A percentile compares a stretch with the other conserved stretches of the same genome.
phyloP scores from a whole-genome alignment of 1,139 yeast genomes.

The Candida tetrigidarum region DNA sequence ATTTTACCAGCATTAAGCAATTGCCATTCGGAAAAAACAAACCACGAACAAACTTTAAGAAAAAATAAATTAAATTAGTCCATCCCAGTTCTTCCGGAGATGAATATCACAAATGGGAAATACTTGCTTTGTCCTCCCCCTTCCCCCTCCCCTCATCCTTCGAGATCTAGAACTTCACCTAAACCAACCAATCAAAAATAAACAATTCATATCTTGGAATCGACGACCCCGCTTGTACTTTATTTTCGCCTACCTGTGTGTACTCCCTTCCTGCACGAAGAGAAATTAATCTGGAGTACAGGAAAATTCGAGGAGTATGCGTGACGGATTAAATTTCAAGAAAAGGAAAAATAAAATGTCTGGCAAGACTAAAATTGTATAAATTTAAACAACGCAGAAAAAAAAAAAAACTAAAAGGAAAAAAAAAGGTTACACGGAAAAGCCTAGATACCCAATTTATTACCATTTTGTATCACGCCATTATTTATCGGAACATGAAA shows the following conservation, averaged over 20 bases:
- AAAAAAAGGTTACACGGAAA: not conserved
- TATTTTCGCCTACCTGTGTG: no score
- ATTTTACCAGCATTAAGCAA: not conserved
- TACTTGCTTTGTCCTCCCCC: not conserved
- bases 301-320: not conserved
- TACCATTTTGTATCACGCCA: not conserved
- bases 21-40: not conserved
- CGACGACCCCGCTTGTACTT: no score
- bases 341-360: not conserved
- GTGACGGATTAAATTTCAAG: not conserved
- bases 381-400: not conserved
- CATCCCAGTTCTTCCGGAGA: not conserved
- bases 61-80: not conserved
- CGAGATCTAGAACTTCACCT: no score
- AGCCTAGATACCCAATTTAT: no score
- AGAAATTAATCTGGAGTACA: no score
- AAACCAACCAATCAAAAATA: no score
- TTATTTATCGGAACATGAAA: no score
- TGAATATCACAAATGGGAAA: not conserved
- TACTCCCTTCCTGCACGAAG: no score
- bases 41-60: no score
- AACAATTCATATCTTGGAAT: no score
- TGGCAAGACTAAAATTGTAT: no score
- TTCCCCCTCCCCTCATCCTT: not conserved
- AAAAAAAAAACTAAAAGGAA: not conserved